Evolutionary conservation across 495 filamentous ascomycete genomes (phyloP).

Genomic region (Aspergillus indologenus): DNA sequence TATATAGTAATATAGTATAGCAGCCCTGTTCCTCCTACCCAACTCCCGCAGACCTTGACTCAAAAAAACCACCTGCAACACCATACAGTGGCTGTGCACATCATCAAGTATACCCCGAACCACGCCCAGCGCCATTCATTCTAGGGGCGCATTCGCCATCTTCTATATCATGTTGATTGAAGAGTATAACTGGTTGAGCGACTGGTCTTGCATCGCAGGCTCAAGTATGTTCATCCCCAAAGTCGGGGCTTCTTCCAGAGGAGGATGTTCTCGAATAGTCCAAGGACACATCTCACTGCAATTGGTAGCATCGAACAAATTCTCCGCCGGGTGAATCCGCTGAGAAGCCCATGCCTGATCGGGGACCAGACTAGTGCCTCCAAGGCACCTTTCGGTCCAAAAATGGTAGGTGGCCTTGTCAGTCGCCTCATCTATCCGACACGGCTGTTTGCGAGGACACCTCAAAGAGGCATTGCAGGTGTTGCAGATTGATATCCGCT

Average conservation of each 20-base stretch:
- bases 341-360: constrained; percentile 34
- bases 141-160: background rate
- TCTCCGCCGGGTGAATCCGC: constrained; percentile 42
- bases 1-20: background rate
- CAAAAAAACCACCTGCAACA: background rate
- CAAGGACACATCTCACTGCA: constrained; percentile 46
- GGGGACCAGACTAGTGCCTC: constrained; percentile 26
- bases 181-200: constrained; percentile 37
- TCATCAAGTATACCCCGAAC: background rate
- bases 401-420: constrained; percentile 38
- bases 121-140: background rate
- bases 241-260: constrained; percentile 32
- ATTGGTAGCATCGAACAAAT: constrained; percentile 35
- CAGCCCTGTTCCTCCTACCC: background rate
- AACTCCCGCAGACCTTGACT: background rate
- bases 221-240: constrained; percentile 38
- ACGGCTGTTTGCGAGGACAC: constrained; percentile 39
- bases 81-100: background rate
- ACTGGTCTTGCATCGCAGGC: constrained; percentile 35
- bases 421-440: constrained; percentile 21
- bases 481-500: constrained; percentile 40
- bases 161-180: constrained; percentile 38
- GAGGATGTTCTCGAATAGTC: constrained; percentile 43
- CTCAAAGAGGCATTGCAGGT: constrained; percentile 37
- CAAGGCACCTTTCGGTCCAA: constrained; percentile 41